Evolutionary conservation across 768 basidiomycete genomes (phyloP), one percentile per base, ranked within the genome.

Genomic region (Imleria badia): DNA sequence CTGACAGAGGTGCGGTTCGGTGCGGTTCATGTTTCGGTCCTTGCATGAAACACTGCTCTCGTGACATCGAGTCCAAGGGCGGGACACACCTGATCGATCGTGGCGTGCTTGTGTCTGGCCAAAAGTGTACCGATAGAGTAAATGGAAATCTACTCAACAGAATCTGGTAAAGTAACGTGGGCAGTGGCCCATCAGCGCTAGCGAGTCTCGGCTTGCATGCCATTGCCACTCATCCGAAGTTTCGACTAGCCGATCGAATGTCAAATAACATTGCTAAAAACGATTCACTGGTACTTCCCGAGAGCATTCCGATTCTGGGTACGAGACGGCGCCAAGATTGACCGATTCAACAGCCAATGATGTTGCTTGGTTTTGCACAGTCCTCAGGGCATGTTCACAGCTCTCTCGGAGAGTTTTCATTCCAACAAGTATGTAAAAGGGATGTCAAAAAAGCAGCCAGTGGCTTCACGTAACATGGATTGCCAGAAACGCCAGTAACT

Each of bases 41-140:
- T 48, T 51, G 36, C 42, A 45, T 51, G 36, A 52, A 56, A 35
- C 68, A 62, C 69, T 66, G 75, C 71, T 75, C 77, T 73, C 75
- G 78, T 79, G 79, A 80, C 77, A 66, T 69, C 72, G 74, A 76
- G 72, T 73, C 71, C 73, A 78, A 76, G 79, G 77, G 75, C 76
- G 77, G 64, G 74, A 55, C 35, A 59, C 62, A 56, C 76, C 75
- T 71, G 70, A 78, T 76, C 66, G 76, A 78, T 79, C 70, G 77
- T 75, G 76, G 77, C 73, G 75, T 68, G 70, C 63, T 69, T 75
- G 76, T 67, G 75, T 74, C 75, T 76, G 71, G 26, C 42, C 52
- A 63, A 38, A 19, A 34, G 19, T 39, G 33, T 29, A 52, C 54
- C 49, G 49, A 66, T 60, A n/a, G 51, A 56, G 44, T 45, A 46